Conservation (phyloP, 352 stramenopile species). For the Globisporangium cystogenes region DNA sequence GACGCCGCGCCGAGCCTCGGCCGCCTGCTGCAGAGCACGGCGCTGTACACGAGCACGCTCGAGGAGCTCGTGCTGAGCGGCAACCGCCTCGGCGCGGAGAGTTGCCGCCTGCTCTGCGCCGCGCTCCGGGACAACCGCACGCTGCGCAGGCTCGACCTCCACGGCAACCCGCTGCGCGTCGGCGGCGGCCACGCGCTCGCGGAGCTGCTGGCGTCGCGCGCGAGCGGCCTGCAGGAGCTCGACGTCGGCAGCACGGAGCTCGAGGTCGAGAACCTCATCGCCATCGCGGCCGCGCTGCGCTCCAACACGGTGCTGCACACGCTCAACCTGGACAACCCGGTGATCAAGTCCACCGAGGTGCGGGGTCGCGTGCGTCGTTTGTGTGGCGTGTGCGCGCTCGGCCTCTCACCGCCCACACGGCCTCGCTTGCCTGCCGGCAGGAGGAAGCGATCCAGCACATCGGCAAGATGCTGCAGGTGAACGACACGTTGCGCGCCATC, state of each 20-base stretch:
- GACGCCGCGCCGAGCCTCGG: conserved; percentile 40
- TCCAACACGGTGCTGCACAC: conserved; percentile 27
- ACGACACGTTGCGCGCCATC: conserved; percentile 41
- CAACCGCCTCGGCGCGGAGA: conserved; percentile 57
- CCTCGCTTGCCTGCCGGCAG: not conserved
- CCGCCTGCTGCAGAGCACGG: conserved; percentile 37
- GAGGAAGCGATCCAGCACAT: conserved; percentile 69
- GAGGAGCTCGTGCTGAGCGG: conserved; percentile 47
- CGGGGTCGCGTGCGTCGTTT: too few relatives aligned
- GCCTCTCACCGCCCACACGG: too few relatives aligned
- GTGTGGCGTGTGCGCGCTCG: too few relatives aligned
- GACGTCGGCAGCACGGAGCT: conserved; percentile 53
- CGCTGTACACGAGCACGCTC: conserved; percentile 45
- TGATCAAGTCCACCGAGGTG: conserved; percentile 48
- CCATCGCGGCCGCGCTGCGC: conserved; percentile 48
- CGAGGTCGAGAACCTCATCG: conserved; percentile 57
- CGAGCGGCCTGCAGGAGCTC: conserved; percentile 37
- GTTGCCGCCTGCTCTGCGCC: conserved; percentile 45
- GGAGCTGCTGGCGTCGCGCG: conserved; percentile 24
- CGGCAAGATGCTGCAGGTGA: conserved; percentile 74
- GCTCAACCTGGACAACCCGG: conserved; percentile 60
- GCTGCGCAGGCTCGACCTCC: conserved; percentile 39
- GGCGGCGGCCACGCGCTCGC: conserved; percentile 47
- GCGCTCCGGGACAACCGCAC: conserved; percentile 31
- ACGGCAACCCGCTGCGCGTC: conserved; percentile 43